Evolutionary conservation across 176 grass and related monocot genomes (phyloP).

Genomic region (Dendrocalamus sinicus): DNA sequence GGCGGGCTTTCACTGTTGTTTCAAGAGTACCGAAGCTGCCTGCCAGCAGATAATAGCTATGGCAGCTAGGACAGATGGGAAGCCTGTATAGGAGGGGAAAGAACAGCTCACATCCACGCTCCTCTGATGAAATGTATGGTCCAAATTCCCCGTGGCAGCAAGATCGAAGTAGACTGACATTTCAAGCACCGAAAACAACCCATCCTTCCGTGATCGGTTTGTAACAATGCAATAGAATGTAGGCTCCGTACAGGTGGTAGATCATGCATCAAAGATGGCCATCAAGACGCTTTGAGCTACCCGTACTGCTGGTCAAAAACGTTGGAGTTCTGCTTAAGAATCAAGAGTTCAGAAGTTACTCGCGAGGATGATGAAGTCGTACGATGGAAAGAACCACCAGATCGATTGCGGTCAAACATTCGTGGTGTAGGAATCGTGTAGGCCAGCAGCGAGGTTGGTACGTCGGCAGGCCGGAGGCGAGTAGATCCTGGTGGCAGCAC

Average conservation of each 20-base stretch:
- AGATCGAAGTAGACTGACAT: slow-evolving; percentile 13
- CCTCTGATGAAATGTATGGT: slow-evolving; percentile 4
- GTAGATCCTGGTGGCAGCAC: slow-evolving; percentile 30
- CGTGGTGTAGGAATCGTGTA: slow-evolving; percentile 8
- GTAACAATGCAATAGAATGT: neutral
- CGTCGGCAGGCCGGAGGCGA: neutral
- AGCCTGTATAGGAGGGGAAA: neutral
- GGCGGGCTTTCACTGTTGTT: neutral
- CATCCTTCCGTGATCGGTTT: neutral
- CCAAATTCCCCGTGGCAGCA: slow-evolving; percentile 21
- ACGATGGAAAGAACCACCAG: neutral
- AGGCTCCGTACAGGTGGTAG: neutral
- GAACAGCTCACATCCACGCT: slow-evolving; percentile 24
- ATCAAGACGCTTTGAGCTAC: neutral
- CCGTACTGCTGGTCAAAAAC: neutral
- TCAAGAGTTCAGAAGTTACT: neutral
- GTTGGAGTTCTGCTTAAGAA: neutral
- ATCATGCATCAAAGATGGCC: neutral
- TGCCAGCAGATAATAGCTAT: neutral
- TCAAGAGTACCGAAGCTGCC: neutral
- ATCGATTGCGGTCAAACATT: slow-evolving; percentile 21
- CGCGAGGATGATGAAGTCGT: neutral
- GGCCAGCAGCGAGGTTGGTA: neutral
- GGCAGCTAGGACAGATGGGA: neutral
- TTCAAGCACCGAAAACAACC: neutral